Conservation (phyloP, 2,329 filamentous ascomycete species). For the Penicillium janthinellum region DNA sequence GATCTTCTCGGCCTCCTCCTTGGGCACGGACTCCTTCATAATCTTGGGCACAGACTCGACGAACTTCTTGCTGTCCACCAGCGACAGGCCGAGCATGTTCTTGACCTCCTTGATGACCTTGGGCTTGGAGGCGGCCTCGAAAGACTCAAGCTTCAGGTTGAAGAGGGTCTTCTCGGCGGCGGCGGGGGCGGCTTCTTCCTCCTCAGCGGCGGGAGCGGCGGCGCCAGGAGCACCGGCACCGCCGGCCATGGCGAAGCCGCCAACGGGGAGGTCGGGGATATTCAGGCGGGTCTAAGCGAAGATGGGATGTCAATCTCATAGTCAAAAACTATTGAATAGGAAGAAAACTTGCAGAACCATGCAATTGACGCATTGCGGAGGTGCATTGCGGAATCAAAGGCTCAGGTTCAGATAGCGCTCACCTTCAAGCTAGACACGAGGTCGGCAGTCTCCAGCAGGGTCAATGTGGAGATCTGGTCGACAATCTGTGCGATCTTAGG, state of each 20-base stretch:
- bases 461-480: constrained; percentile 98
- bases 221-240: constrained; percentile 62
- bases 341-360: background rate
- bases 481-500: constrained; percentile 95
- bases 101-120: constrained; percentile 99
- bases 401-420: constrained; percentile 25
- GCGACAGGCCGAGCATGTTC: constrained; percentile 85
- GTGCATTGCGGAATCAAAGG: constrained; percentile 4
- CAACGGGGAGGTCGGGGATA: constrained; percentile 95
- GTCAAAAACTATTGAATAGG: background rate
- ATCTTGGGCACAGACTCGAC: constrained; percentile 97
- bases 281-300: constrained; percentile 77
- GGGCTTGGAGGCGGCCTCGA: constrained; percentile 86
- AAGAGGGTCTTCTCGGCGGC: constrained; percentile 95
- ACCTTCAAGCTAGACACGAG: constrained; percentile 96
- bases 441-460: constrained; percentile 93
- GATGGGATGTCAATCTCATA: background rate
- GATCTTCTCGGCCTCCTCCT: constrained; percentile 99
- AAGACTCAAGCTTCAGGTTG: constrained; percentile 88
- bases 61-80: constrained; percentile 99
- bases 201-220: constrained; percentile 69
- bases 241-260: constrained; percentile 77
- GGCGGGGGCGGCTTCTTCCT: constrained; percentile 84
- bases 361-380: constrained; percentile 11
- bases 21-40: constrained; percentile 98